phyloP scores from a whole-genome alignment of 106 monocot genomes.

The Cymbidium sinense region DNA sequence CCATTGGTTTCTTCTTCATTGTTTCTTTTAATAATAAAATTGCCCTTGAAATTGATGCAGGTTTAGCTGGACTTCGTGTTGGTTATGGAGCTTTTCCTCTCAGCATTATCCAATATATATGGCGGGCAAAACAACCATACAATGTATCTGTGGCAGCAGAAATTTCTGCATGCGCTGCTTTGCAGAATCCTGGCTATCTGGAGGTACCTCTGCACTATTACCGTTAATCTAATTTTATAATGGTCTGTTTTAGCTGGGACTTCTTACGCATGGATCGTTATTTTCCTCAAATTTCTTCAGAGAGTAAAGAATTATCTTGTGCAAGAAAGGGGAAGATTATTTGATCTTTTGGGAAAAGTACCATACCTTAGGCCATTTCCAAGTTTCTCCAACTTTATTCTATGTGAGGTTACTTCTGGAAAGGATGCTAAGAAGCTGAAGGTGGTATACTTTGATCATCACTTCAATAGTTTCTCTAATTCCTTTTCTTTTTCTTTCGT shows the following conservation, averaged over 20 bases:
- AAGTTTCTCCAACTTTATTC: constrained; percentile 94
- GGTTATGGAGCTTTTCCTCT: constrained; percentile 99
- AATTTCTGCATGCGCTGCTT: constrained; percentile 84
- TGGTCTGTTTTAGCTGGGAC: neutral
- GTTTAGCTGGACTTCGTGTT: constrained; percentile 96
- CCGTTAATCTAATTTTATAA: neutral
- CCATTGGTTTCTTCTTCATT: neutral
- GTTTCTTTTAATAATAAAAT: constrained; percentile 1
- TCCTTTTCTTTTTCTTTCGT: neutral
- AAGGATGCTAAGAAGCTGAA: constrained; percentile 93
- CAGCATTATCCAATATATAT: constrained; percentile 88
- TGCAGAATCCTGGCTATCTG: constrained; percentile 72
- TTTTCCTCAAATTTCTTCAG: constrained; percentile 26
- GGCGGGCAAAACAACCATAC: constrained; percentile 99
- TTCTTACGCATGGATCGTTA: neutral
- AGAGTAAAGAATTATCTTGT: constrained; percentile 84
- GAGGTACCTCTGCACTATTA: constrained; percentile 45
- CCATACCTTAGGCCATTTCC: constrained; percentile 82
- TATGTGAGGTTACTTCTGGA: constrained; percentile 90
- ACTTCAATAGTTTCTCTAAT: neutral
- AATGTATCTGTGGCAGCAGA: constrained; percentile 99
- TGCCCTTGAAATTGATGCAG: constrained; percentile 23
- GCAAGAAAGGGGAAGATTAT: constrained; percentile 81
- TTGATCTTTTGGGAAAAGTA: constrained; percentile 65
- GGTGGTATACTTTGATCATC: constrained; percentile 25